Evolutionary conservation across 192 early-diverging fungal species (phyloP), one percentile per base, ranked within the genome.

Genomic region (Phlyctochytrium planicorne): DNA sequence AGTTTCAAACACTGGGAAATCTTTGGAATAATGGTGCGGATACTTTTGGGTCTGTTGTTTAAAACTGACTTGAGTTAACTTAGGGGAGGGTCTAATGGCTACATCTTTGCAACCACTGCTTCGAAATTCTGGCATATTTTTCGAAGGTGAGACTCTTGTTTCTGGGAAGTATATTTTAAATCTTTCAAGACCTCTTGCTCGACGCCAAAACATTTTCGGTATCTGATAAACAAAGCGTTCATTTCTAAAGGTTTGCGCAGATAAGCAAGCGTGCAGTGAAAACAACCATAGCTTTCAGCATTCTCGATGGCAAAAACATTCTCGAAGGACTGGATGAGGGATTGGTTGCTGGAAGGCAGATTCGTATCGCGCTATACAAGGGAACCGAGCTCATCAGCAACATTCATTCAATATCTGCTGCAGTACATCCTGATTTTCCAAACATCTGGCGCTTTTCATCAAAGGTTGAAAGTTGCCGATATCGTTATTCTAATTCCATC

Each of bases 331-430:
- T 69, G 14, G 33, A 55, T 30, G 65, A 71, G 34, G 24, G 70
- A 23, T 30, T 62, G 1, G 60, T 84, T 17, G 50, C 78, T 31
- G 80, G 80, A 1, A 71, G 80, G 40, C 69, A 75, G 16, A 74
- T 82, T 35, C 72, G 80, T 36, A 80, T 84, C 74, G 75, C 80
- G 1, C 62, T 84, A 17, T 82, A 82, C 59, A 75, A 80, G 62
- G 75, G 74, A 33, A 53, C 64, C 2, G 30, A 61, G 17, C 63
- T 84, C 34, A 37, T 78, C 17, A 77, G 80, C 70, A 84, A 84
- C 62, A 77, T 84, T 30, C 82, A 84, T 57, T 56, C 63, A 17
- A 63, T 84, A n/a, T n/a, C n/a, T 25, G 74, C 74, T 16, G 82
- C 78, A 1, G 64, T 66, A 10, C 30, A 72, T 25, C 23, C 66